Evolutionary conservation across 2,329 filamentous ascomycete genomes (phyloP), one percentile per base, ranked within the genome.

Genomic region (Ophiostoma quercus): DNA sequence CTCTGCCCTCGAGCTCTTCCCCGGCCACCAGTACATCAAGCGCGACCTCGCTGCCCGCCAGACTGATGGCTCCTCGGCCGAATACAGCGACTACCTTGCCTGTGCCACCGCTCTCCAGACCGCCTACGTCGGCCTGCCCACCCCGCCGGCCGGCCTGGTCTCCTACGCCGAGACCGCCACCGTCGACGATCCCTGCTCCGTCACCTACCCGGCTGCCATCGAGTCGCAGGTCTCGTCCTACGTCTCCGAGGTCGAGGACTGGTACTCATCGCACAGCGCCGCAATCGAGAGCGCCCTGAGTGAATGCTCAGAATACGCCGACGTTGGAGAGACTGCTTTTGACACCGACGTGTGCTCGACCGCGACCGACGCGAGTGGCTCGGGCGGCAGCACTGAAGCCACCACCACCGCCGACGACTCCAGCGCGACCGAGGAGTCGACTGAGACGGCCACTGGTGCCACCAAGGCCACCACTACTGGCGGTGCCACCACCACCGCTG

Each of bases 241-340:
- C 71, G 71, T 72, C 51, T 69, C 70, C 29, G 71, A 71, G 14
- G 60, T 76, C 34, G 1, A 69, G 34, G 74, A 71, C 63, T 79
- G 76, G 76, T 73, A 70, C 71, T 12, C 51, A 9, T 71, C 63
- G 65, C 66, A 76, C 74, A 73, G 72, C 69, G 72, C 57, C 68
- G 73, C 71, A 22, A 69, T 76, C 25, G 16, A 19, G 60, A 74
- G 72, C 41, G 75, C 74, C 14, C 39, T 78, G 9, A 72, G 71
- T 43, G 8, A 73, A 68, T 79, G 77, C 73, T 74, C 76, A 29
- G 51, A 73, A 14, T 71, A 73, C 70, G 69, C 69, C 66, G 67
- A 57, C 68, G 14, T 12, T 25, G 43, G 5, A 41, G 72, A 8
- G 67, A 60, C 19, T 8, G 19, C n/a, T 8, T 1, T 41, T 19